phyloP scores from a whole-genome alignment of 352 stramenopile species.

The Phytophthora pini region DNA sequence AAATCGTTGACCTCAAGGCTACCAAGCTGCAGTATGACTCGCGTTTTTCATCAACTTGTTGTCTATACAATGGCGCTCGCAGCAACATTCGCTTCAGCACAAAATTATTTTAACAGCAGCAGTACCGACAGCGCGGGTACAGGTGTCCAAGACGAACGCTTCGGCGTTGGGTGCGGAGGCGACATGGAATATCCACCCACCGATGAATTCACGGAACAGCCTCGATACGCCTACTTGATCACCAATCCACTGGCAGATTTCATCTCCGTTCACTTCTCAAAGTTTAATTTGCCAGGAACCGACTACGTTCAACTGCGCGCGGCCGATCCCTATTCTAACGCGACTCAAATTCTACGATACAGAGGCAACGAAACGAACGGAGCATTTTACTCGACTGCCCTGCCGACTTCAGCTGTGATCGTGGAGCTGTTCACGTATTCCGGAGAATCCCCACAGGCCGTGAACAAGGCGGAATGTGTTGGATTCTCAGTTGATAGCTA shows the following conservation, averaged over 20 bases:
- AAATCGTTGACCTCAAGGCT: constrained; percentile 4
- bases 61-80: constrained; percentile 2
- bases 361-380: constrained; percentile 34
- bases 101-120: constrained; percentile 14
- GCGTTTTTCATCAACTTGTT: constrained; percentile 3
- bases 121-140: neutral
- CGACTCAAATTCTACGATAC: constrained; percentile 39
- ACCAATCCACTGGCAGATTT: constrained; percentile 56
- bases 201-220: constrained; percentile 27
- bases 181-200: constrained; percentile 34
- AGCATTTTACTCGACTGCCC: constrained; percentile 41
- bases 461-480: constrained; percentile 34
- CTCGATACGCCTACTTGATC: constrained; percentile 45
- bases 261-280: constrained; percentile 62
- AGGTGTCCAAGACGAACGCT: constrained; percentile 20
- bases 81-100: neutral
- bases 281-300: constrained; percentile 61
- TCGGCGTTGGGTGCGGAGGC: constrained; percentile 45
- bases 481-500: constrained; percentile 61
- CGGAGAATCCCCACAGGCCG: neutral
- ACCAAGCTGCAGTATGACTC: constrained; percentile 13
- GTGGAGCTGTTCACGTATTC: constrained; percentile 51
- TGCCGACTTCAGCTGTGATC: constrained; percentile 47
- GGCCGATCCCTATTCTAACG: constrained; percentile 29
- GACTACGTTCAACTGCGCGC: constrained; percentile 61